A percentile compares a stretch with the other conserved stretches of the same genome.
Evolutionary conservation across 371 early-diverging fungal species (phyloP).

Genomic region (Blakeslea trispora): DNA sequence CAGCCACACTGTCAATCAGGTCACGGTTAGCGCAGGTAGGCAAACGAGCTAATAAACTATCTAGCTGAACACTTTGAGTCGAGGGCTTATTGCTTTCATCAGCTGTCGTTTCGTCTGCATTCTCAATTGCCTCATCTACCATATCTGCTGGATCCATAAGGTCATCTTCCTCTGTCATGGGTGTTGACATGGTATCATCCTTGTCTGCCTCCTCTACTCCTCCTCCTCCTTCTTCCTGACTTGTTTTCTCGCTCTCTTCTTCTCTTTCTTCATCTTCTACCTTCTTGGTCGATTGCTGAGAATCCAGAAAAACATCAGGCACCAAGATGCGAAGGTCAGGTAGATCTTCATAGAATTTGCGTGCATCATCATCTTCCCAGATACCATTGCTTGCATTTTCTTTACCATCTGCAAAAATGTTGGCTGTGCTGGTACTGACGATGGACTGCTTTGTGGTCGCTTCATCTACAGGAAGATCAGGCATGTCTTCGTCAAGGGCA

Average conservation of each 20-base stretch:
- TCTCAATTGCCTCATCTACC: constrained; percentile 43
- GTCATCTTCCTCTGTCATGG: constrained; percentile 37
- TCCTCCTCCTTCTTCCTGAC: constrained; percentile 18
- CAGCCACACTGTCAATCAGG: constrained; percentile 85
- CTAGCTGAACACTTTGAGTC: constrained; percentile 60
- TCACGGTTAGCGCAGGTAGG: constrained; percentile 81
- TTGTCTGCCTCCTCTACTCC: constrained; percentile 2
- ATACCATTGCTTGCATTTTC: constrained; percentile 57
- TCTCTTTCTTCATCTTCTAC: constrained; percentile 33
- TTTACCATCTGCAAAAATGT: constrained; percentile 48
- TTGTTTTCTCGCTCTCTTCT: constrained; percentile 25
- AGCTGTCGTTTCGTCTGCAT: constrained; percentile 1
- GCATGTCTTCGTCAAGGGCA: constrained; percentile 69
- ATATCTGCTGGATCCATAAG: constrained; percentile 26
- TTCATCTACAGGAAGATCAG: constrained; percentile 71
- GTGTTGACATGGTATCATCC: background rate
- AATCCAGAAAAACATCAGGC: constrained; percentile 75
- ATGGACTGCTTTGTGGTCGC: constrained; percentile 52
- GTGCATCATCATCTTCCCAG: constrained; percentile 90
- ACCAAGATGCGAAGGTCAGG: constrained; percentile 76
- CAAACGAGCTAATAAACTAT: constrained; percentile 74
- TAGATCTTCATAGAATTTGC: constrained; percentile 81
- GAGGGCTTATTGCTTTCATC: constrained; percentile 45
- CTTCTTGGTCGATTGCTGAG: constrained; percentile 35
- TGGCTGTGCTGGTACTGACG: constrained; percentile 41